Evolutionary conservation across 139 green algal genomes (phyloP), one percentile per base, ranked within the genome.

Genomic region (Picochlorum sp.): DNA sequence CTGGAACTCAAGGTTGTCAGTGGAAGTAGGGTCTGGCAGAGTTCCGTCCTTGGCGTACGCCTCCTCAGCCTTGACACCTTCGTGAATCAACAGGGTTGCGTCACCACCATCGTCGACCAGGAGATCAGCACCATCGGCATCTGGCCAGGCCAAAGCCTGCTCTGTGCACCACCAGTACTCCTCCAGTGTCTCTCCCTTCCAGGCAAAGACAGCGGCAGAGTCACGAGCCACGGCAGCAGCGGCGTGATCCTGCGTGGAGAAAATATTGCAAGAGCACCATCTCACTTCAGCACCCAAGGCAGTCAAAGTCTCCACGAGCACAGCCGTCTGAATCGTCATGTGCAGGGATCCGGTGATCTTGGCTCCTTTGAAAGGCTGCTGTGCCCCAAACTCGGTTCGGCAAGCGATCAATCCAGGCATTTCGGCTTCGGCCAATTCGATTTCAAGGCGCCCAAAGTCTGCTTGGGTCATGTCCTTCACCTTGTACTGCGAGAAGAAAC

Each of bases 101-200:
- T 99, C 93, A 53, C 93, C 93, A 59, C 93, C 93, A 59, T 99
- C 93, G 67, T 99, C 93, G 0, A 99, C 89, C 50, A 99, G 86
- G 64, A 99, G 83, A 76, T 99, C 84, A 53, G 85, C 68, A 56
- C 89, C 89, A 39, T 85, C 76, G 57, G 70, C 77, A 49, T 79
- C 80, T 36, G 77, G 75, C 93, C 93, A 99, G 61, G 79, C 84
- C 50, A 99, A 81, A 52, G 73, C 72, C 79, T 85, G 75, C 78
- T 97, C 83, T 4, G 93, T 99, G 89, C 93, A 99, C 93, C 93
- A 99, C 93, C 93, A 99, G 88, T 99, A 99, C 84, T 99, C 93
- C 85, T 95, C 85, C 65, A 99, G 81, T 16, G 92, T 97, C 93
- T 99, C 92, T 52, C 92, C 92, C 85, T 99, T 98, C 93, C 93